phyloP scores from a whole-genome alignment of 176 grass and related monocot genomes.

The Oryza rufipogon region DNA sequence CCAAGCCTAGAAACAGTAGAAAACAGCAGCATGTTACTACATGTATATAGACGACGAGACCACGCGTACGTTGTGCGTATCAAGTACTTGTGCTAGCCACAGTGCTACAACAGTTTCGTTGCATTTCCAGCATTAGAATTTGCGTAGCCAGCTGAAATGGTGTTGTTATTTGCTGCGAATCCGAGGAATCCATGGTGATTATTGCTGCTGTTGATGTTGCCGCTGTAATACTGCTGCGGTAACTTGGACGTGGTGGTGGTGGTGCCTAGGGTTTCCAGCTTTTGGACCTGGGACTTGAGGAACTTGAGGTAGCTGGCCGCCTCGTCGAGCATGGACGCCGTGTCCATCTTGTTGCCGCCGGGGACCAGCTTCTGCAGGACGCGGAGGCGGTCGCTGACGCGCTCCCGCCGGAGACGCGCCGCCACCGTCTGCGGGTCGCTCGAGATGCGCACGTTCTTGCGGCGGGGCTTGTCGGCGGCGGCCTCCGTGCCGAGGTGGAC shows the following conservation, averaged over 20 bases:
- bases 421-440: conserved; percentile 87
- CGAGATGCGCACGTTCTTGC: conserved; percentile 89
- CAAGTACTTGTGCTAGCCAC: background rate
- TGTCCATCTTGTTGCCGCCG: conserved; percentile 91
- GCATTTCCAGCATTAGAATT: conserved; percentile 39
- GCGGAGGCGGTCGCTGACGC: conserved; percentile 73
- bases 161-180: conserved; percentile 36
- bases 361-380: conserved; percentile 82
- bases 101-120: conserved; percentile 31
- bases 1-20: conserved; percentile 19
- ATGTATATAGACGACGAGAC: conserved; percentile 21
- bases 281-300: conserved; percentile 88
- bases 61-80: background rate
- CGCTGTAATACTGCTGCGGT: conserved; percentile 11
- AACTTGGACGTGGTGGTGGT: conserved; percentile 6
- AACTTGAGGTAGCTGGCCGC: conserved; percentile 94
- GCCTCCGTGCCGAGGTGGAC: conserved; percentile 55
- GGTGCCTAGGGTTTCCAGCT: conserved; percentile 75
- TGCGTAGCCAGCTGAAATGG: conserved; percentile 35
- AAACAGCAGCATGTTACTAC: conserved; percentile 32
- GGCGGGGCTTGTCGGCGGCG: conserved; percentile 34
- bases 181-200: conserved; percentile 25
- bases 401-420: conserved; percentile 76
- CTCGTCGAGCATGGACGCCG: conserved; percentile 91
- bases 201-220: background rate